phyloP scores from a whole-genome alignment of 179 eudicot species.

The Camellia oleifera region DNA sequence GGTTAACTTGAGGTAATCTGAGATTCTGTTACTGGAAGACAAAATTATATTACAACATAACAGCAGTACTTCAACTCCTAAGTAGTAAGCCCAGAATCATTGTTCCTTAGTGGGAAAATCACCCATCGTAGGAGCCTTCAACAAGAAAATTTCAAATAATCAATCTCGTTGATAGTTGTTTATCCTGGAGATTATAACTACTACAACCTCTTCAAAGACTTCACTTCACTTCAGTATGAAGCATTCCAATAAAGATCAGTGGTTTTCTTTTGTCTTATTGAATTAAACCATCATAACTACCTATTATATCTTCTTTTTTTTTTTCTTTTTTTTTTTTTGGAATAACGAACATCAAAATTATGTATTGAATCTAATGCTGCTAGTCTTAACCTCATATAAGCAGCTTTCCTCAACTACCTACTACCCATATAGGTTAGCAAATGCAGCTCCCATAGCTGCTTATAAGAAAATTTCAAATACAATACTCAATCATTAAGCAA shows the following conservation, averaged over 20 bases:
- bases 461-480: neutral
- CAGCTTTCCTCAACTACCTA: neutral
- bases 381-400: neutral
- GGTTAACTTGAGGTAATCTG: neutral
- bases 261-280: neutral
- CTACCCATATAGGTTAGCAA: neutral
- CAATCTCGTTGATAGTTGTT: neutral
- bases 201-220: neutral
- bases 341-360: neutral
- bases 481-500: neutral
- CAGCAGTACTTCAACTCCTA: neutral
- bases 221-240: neutral
- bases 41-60: neutral
- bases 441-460: neutral
- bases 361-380: neutral
- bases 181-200: neutral
- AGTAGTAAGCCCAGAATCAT: neutral
- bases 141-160: neutral
- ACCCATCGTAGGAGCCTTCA: neutral
- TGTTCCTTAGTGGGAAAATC: neutral
- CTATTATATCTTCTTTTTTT: neutral
- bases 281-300: neutral
- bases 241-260: neutral
- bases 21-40: neutral
- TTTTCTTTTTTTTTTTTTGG: too few species aligned